Evolutionary conservation across 148 eudicot genomes (phyloP).

Genomic region (Silene conica): DNA sequence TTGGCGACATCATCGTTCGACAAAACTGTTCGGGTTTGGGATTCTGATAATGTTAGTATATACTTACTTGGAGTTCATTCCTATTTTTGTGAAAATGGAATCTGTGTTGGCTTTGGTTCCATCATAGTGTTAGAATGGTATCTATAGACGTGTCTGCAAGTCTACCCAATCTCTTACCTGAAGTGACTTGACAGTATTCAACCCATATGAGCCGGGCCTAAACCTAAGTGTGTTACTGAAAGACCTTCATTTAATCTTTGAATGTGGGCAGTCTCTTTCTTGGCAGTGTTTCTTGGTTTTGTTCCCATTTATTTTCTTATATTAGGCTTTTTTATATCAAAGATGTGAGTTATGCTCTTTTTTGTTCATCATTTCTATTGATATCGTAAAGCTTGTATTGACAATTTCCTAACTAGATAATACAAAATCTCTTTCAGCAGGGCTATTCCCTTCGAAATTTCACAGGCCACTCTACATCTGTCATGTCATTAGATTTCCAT

Average conservation of each 20-base stretch:
- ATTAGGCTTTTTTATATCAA: background rate
- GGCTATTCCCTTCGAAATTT: slow-evolving; percentile 50
- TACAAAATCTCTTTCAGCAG: slow-evolving; percentile 28
- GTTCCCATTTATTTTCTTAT: background rate
- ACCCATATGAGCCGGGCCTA: background rate
- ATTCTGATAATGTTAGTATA: slow-evolving; percentile 71
- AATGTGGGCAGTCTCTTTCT: background rate
- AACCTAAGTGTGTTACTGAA: background rate
- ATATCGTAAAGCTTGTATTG: background rate
- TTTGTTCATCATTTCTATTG: background rate
- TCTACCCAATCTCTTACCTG: background rate
- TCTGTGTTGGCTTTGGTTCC: background rate
- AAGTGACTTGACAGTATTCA: background rate
- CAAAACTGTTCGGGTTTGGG: slow-evolving; percentile 83
- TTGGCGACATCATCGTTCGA: slow-evolving; percentile 84
- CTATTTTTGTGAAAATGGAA: background rate
- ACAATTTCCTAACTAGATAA: background rate
- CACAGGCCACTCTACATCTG: slow-evolving; percentile 44
- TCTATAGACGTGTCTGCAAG: background rate
- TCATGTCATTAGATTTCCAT: slow-evolving; percentile 47
- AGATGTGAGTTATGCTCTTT: background rate
- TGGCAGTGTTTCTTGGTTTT: background rate
- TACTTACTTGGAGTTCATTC: background rate
- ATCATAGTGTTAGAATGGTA: background rate
- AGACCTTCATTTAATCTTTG: background rate